Percentiles rank a stretch among this genome's conserved stretches.
These are phyloP conservation scores for Prunus campanulata DNA, from an alignment of 306 rosid genomes.

Conservation along the genomic window DNA sequence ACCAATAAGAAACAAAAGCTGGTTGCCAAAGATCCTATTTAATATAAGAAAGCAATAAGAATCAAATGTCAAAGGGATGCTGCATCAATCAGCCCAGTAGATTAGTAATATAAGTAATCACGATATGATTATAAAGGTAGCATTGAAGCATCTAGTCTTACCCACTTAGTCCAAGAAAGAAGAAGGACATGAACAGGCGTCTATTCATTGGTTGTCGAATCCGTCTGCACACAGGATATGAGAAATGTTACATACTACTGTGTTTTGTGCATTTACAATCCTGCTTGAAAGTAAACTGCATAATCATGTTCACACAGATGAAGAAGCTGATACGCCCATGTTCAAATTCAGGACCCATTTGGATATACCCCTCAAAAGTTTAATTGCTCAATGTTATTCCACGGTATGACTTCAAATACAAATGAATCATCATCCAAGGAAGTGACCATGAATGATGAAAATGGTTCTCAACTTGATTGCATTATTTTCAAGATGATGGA, in stretches of 20 bases:
- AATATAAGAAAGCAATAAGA: slow-evolving; percentile 30
- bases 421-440: neutral
- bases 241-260: neutral
- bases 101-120: slow-evolving; percentile 11
- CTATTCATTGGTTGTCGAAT: slow-evolving; percentile 69
- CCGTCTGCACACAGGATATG: slow-evolving; percentile 47
- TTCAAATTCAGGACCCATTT: neutral
- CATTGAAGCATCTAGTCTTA: slow-evolving; percentile 23
- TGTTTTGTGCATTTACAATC: neutral
- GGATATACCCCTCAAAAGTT: neutral
- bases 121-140: slow-evolving; percentile 11
- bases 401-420: neutral
- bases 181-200: slow-evolving; percentile 55
- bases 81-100: slow-evolving; percentile 7
- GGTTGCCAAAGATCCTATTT: slow-evolving; percentile 89
- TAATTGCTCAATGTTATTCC: neutral
- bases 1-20: slow-evolving; percentile 92
- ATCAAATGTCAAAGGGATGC: slow-evolving; percentile 19
- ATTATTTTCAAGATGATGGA: neutral
- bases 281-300: too few species aligned
- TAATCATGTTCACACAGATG: too few species aligned
- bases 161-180: slow-evolving; percentile 96
- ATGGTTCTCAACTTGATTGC: neutral
- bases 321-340: neutral
- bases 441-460: neutral